Conservation (phyloP, 2,329 filamentous ascomycete genomes). For the Xylariaceae sp. region DNA sequence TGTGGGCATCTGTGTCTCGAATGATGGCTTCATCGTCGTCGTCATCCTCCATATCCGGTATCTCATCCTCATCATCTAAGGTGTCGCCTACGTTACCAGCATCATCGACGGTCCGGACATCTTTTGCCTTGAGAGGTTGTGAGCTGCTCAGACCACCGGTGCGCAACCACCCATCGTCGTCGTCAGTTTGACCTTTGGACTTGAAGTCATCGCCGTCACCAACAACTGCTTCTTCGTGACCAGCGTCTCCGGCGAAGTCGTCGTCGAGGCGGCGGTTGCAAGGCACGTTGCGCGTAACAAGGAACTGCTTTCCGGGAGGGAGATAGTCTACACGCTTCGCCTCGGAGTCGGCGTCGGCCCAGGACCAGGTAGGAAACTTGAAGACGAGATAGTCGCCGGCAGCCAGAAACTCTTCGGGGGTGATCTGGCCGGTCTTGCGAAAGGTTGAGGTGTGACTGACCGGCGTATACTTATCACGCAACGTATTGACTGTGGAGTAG, state of each 20-base stretch:
- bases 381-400: constrained; percentile 98
- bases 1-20: constrained; percentile 65
- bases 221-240: constrained; percentile 85
- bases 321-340: constrained; percentile 81
- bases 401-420: constrained; percentile 92
- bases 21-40: constrained; percentile 97
- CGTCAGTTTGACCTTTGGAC: constrained; percentile 58
- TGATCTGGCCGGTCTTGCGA: constrained; percentile 91
- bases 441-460: constrained; percentile 92
- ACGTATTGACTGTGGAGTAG: constrained; percentile 88
- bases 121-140: constrained; percentile 75
- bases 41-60: constrained; percentile 98
- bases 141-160: constrained; percentile 80
- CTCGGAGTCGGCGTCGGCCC: constrained; percentile 86
- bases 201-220: constrained; percentile 73
- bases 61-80: constrained; percentile 77
- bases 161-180: constrained; percentile 87
- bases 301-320: constrained; percentile 89
- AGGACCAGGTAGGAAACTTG: constrained; percentile 99
- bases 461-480: constrained; percentile 90
- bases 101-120: constrained; percentile 89
- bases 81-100: constrained; percentile 82
- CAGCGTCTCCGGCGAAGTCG: constrained; percentile 88
- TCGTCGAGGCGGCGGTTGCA: constrained; percentile 91
- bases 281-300: constrained; percentile 92